These are phyloP conservation scores for Phytophthora fragariae DNA, from an alignment of 352 stramenopile genomes.

Conservation along the genomic window DNA sequence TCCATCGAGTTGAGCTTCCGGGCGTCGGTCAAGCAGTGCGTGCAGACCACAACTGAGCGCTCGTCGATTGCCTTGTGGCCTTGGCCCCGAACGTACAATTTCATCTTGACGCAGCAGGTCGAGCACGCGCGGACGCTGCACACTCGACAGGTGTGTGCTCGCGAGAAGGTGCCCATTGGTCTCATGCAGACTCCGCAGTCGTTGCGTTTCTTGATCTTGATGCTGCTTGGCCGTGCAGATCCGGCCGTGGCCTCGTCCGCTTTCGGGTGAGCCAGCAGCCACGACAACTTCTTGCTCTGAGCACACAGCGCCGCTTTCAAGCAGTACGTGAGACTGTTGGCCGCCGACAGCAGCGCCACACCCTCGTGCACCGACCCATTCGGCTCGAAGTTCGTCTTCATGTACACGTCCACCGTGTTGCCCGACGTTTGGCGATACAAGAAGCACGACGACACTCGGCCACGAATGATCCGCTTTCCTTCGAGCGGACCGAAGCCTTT, in stretches of 20 bases:
- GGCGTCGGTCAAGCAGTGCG: constrained; percentile 44
- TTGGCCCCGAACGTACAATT: constrained; percentile 43
- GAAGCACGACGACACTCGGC: constrained; percentile 52
- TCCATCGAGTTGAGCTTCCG: constrained; percentile 40
- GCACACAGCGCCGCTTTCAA: constrained; percentile 44
- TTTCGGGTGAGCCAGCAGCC: constrained; percentile 45
- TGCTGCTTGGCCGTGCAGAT: constrained; percentile 24
- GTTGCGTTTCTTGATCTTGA: constrained; percentile 30
- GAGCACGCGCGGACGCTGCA: constrained; percentile 45
- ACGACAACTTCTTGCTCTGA: constrained; percentile 64
- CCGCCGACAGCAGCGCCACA: constrained; percentile 42
- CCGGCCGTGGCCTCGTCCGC: constrained; percentile 18
- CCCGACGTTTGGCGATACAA: constrained; percentile 49
- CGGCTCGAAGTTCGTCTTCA: constrained; percentile 55
- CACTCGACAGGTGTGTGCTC: constrained; percentile 39
- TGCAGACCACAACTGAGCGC: constrained; percentile 41
- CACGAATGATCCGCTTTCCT: constrained; percentile 43
- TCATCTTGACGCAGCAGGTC: constrained; percentile 47
- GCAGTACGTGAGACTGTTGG: constrained; percentile 47
- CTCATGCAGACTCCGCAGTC: constrained; percentile 48
- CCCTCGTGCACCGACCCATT: constrained; percentile 43
- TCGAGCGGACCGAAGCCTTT: constrained; percentile 40
- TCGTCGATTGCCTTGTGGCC: constrained; percentile 43
- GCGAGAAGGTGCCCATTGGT: constrained; percentile 39
- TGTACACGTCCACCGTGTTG: constrained; percentile 56